phyloP scores from a whole-genome alignment of 2,329 filamentous ascomycete genomes.

The Claviceps quebecensis region DNA sequence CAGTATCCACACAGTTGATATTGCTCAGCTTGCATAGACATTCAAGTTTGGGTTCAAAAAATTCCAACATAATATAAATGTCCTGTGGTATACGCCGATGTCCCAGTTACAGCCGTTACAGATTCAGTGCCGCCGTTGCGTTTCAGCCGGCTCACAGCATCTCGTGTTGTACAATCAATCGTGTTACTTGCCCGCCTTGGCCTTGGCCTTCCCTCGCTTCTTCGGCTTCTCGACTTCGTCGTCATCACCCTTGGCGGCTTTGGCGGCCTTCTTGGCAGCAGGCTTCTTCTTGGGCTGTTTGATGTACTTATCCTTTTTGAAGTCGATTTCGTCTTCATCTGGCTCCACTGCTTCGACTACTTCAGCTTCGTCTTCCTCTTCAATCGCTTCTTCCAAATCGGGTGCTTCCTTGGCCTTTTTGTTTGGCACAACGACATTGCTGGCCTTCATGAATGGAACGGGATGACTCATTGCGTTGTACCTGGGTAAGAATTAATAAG shows the following conservation, averaged over 20 bases:
- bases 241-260: conserved; percentile 35
- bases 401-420: conserved; percentile 62
- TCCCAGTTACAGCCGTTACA: neutral
- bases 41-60: neutral
- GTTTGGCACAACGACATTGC: conserved; percentile 58
- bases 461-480: conserved; percentile 83
- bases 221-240: conserved; percentile 41
- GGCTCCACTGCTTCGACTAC: conserved; percentile 41
- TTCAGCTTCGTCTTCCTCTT: conserved; percentile 73
- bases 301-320: conserved; percentile 94
- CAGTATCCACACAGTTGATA: neutral
- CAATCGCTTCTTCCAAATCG: conserved; percentile 90
- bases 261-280: conserved; percentile 27
- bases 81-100: neutral
- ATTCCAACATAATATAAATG: neutral
- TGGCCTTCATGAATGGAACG: conserved; percentile 91
- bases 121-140: neutral
- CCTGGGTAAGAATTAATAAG: conserved; percentile 26
- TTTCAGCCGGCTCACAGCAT: conserved; percentile 1
- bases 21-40: neutral
- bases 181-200: conserved; percentile 31
- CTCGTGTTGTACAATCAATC: neutral
- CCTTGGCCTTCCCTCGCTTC: conserved; percentile 27
- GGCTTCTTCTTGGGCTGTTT: conserved; percentile 67
- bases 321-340: conserved; percentile 62